phyloP scores from a whole-genome alignment of 768 basidiomycete species.

The Hypholoma sublateritium region DNA sequence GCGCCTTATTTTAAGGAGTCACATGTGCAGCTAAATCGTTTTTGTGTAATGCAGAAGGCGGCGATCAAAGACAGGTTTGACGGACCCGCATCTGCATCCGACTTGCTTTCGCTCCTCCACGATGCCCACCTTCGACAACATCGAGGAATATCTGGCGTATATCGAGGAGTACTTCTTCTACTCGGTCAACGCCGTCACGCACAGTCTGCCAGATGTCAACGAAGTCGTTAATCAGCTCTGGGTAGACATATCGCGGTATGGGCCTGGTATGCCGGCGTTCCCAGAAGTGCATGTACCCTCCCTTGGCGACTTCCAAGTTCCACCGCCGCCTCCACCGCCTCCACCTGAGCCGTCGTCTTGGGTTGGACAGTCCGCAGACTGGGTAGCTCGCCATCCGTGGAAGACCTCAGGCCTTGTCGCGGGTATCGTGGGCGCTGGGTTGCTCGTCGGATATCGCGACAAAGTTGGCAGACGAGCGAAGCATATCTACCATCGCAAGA shows the following conservation, averaged over 20 bases:
- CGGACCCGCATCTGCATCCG: neutral
- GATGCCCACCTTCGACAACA: constrained; percentile 54
- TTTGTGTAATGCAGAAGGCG: neutral
- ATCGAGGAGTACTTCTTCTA: constrained; percentile 62
- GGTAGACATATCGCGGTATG: constrained; percentile 80
- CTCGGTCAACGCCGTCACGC: constrained; percentile 54
- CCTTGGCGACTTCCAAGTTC: constrained; percentile 70
- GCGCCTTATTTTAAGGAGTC: constrained; percentile 47
- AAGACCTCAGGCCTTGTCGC: constrained; percentile 51
- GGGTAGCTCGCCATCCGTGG: constrained; percentile 62
- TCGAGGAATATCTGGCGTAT: constrained; percentile 69
- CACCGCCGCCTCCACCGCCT: constrained; percentile 57
- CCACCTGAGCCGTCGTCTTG: constrained; percentile 44
- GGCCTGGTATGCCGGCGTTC: constrained; percentile 61
- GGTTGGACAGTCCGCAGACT: constrained; percentile 47
- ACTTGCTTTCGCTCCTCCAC: constrained; percentile 5
- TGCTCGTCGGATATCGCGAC: constrained; percentile 58
- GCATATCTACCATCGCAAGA: constrained; percentile 42
- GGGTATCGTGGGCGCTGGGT: constrained; percentile 58
- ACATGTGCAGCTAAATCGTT: neutral
- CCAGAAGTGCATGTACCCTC: constrained; percentile 56
- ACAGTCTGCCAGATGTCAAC: constrained; percentile 61
- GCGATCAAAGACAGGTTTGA: neutral
- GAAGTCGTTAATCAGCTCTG: constrained; percentile 70
- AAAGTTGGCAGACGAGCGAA: constrained; percentile 26